A percentile compares a stretch with the other conserved stretches of the same genome.
Evolutionary conservation across 2,329 filamentous ascomycete genomes (phyloP).

Genomic region (Sporothrix inflata): DNA sequence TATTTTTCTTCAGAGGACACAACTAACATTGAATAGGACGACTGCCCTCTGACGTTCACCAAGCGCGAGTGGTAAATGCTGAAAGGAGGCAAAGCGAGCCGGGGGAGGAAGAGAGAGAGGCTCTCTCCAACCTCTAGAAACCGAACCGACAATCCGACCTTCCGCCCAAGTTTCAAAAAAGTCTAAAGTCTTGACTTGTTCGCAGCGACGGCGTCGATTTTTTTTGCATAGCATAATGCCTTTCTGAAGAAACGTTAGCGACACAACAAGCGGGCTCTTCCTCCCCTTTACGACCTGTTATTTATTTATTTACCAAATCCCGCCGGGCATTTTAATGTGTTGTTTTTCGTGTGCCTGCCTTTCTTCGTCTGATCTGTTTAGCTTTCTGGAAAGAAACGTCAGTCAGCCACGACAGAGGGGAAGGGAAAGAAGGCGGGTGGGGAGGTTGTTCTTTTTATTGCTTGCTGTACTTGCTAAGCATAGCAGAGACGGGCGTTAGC

Average conservation of each 20-base stretch:
- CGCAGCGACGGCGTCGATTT: neutral
- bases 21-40: constrained; percentile 60
- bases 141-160: neutral
- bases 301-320: neutral
- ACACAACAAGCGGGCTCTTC: neutral
- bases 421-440: neutral
- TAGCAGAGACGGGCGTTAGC: neutral
- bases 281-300: neutral
- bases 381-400: neutral
- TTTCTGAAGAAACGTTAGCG: neutral
- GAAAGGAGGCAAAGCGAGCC: neutral
- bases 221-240: neutral
- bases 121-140: neutral
- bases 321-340: constrained; percentile 17
- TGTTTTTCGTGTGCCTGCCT: neutral
- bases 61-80: constrained; percentile 52
- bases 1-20: neutral
- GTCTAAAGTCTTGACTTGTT: neutral
- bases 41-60: constrained; percentile 77
- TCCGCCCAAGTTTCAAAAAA: neutral
- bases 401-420: neutral
- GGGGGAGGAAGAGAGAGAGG: neutral
- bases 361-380: neutral
- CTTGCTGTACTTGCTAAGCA: neutral
- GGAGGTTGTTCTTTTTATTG: neutral